Evolutionary conservation across 2,329 filamentous ascomycete genomes (phyloP), one percentile per base, ranked within the genome.

Genomic region (Colletotrichum truncatum): DNA sequence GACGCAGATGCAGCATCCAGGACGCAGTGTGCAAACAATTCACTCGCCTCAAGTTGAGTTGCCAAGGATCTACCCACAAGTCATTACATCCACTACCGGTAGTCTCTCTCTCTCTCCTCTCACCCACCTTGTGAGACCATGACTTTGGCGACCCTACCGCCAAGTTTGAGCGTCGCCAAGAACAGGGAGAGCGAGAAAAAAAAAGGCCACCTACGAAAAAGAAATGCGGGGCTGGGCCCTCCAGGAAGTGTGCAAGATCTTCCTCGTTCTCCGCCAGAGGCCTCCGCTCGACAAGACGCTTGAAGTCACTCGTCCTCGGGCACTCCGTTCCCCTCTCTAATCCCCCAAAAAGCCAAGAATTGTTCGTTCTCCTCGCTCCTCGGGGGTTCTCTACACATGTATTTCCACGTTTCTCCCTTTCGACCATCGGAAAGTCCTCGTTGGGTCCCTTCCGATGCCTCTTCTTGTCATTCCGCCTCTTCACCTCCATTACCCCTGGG

Each of bases 231-330:
- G 34, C 30, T 23, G 23, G 14, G 10, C 41, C 25, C 16, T 41
- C 48, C 25, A 54, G 28, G 34, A 61, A 55, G 56, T 41, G 48
- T 62, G 41, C 49, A 61, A 65, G 49, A 62, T 62, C 41, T 62
- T 62, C 62, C 62, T 51, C 23, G 14, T 49, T 51, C 62, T 62
- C 62, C 62, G 62, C 62, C 57, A 65, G 62, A 65, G 63, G 63
- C 63, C 63, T 65, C 63, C 63, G 57, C 63, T 65, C 32, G 43
- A 26, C 54, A 38, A 32, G 21, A n/a, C 54, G 38, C 53, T 61
- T 41, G 39, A 38, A 36, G 57, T 54, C 62, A 51, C 57, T 62
- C 26, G 30, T 45, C 39, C 48, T 65, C 57, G 48, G 57, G 28
- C 63, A 51, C 49, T 54, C 62, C 57, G 49, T 62, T 52, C 21